These are phyloP conservation scores for Curvularia eragrostidis DNA, from an alignment of 2,329 filamentous ascomycete species.

Conservation along the genomic window DNA sequence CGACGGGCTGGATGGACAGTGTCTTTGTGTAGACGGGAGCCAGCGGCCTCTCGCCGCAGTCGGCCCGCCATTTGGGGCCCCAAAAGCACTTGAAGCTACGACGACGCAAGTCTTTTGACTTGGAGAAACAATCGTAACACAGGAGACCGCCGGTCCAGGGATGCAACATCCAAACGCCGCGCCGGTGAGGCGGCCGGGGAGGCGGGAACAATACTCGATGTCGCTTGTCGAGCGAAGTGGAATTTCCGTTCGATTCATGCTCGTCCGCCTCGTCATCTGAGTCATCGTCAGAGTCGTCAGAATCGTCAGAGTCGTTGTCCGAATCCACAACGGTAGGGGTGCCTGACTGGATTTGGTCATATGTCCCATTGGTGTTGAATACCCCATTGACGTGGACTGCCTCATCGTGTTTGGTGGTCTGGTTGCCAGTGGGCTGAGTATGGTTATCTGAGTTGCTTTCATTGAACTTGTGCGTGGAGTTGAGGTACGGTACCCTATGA, in stretches of 20 bases:
- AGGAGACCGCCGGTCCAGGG: constrained; percentile 29
- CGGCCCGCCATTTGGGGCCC: constrained; percentile 8
- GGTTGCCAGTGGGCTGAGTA: not conserved
- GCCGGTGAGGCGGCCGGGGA: too few relatives aligned
- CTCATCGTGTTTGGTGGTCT: not conserved
- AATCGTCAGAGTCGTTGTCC: not conserved
- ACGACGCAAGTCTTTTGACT: constrained; percentile 12
- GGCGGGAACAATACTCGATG: too few relatives aligned
- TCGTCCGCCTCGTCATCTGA: not conserved
- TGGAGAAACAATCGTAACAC: constrained; percentile 38
- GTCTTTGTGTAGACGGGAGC: constrained; percentile 5
- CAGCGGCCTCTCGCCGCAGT: constrained; percentile 14
- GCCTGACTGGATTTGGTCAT: not conserved
- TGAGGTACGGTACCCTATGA: not conserved
- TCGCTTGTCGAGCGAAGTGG: constrained; percentile 7
- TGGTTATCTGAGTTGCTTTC: not conserved
- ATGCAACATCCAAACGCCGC: constrained; percentile 35
- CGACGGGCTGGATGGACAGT: constrained; percentile 6
- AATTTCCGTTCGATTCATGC: not conserved
- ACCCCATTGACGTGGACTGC: not conserved
- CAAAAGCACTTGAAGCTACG: constrained; percentile 29
- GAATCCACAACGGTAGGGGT: not conserved
- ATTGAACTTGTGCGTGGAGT: not conserved
- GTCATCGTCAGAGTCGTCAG: not conserved
- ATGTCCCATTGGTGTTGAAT: not conserved